Evolutionary conservation across 2,329 filamentous ascomycete genomes (phyloP), one percentile per base, ranked within the genome.

Genomic region (Verticillium isaacii): DNA sequence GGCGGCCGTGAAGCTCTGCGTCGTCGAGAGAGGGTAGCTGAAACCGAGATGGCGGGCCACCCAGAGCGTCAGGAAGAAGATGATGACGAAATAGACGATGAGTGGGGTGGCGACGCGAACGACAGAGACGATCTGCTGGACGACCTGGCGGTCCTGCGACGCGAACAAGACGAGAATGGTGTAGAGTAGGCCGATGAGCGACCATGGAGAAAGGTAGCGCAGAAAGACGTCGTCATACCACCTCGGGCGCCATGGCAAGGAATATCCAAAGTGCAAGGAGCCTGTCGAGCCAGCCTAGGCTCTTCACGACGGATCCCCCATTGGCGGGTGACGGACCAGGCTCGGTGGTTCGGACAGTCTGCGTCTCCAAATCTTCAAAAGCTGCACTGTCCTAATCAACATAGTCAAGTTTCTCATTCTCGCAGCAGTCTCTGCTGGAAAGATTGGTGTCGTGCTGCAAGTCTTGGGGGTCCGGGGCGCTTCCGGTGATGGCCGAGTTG

Each of bases 161-260:
- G 88, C 90, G 70, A 94, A 93, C 1, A 94, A 79, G 1, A 93
- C 85, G 12, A 93, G 74, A 66, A 93, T 93, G 1, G 90, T 93
- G 77, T 91, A 93, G 1, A 94, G 77, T 12, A 95, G 79, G 0
- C 90, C 90, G 66, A 93, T 84, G 2, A 93, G 79, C 0, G 89
- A 92, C 79, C 84, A 87, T 0, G 91, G 91, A 0, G 84, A 81
- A 5, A 85, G 78, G 71, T 82, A 88, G 45, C 81, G 82, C n/a
- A 93, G 73, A 71, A 93, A 92, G 7, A 80, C 77, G 6, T 77
- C 70, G 50, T 90, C 80, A 71, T 91, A 93, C 77, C 82, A 87
- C 1, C 75, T 72, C 8, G 80, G 73, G 7, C 85, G 82, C 80
- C 84, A 92, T 91, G 50, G 88, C 87, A 0, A 92, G 80, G n/a